Evolutionary conservation across 2,329 filamentous ascomycete species (phyloP), one percentile per base, ranked within the genome.

Genomic region (Stachybotrys elegans): DNA sequence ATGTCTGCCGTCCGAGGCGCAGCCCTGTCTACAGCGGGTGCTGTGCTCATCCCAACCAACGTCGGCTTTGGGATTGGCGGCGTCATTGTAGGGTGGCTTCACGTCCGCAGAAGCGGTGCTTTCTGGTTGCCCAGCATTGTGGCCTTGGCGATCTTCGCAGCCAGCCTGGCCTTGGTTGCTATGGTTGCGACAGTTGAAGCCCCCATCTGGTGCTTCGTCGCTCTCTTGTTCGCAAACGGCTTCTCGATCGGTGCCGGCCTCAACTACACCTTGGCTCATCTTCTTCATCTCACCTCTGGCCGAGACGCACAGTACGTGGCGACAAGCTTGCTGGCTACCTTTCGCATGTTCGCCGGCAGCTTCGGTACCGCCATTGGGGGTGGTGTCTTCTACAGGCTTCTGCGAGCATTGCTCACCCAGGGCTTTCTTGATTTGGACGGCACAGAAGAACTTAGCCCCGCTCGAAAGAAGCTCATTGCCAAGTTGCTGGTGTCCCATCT

Each of bases 351-450:
- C 50, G 86, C 86, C 0, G 87, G 87, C 13, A 86, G 81, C 42
- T 93, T 94, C 54, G 88, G 88, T 3, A 85, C 84, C 2, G 81
- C 88, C 0, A 84, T 92, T 39, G 86, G 87, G 3, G 88, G 88
- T 3, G 88, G 88, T 0, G 71, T 87, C 43, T 92, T 91, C 58
- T 72, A 76, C 32, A 76, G 86, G 5, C 70, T 79, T 2, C 63
- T 92, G 23, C 69, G 73, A 37, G 63, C 54, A 3, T 68, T 70
- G 0, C 68, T 92, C 2, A 68, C 72, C n/a, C 54, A 63, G 0
- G 78, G 80, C 0, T 89, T 88, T 51, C 58, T 62, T 5, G 47
- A 44, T 13, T 62, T 78, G 3, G 75, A 78, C 25, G 67, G 63
- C 22, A 57, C 56, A 5, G 48, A 51, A 16, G 51, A 46, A 4